Evolutionary conservation across 2,329 filamentous ascomycete species (phyloP).

Genomic region (Fusarium pseudoanthophilum): DNA sequence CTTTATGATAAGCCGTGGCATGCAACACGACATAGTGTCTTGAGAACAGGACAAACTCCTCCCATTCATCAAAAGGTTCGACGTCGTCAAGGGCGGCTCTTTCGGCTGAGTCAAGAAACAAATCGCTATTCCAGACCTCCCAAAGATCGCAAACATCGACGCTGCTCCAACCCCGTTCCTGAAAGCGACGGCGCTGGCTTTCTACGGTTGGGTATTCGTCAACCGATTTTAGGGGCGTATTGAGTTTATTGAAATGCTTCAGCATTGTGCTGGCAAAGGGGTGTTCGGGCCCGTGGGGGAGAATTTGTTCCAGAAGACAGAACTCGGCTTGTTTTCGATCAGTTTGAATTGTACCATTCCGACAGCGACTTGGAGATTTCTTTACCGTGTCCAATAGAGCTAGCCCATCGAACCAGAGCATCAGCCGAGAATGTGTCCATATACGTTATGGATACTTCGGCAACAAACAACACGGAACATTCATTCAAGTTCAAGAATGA

Average conservation of each 20-base stretch:
- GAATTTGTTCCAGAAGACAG: constrained; percentile 85
- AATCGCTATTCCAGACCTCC: constrained; percentile 80
- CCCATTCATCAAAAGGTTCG: constrained; percentile 95
- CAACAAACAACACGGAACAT: constrained; percentile 79
- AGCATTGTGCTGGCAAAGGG: constrained; percentile 92
- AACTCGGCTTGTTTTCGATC: constrained; percentile 67
- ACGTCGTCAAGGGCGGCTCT: constrained; percentile 72
- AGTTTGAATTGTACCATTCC: constrained; percentile 8
- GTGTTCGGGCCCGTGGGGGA: constrained; percentile 80
- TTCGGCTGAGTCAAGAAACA: constrained; percentile 70
- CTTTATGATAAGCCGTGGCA: constrained; percentile 54
- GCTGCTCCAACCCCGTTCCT: constrained; percentile 72
- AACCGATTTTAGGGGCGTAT: constrained; percentile 81
- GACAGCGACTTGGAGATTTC: constrained; percentile 39
- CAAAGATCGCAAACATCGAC: constrained; percentile 77
- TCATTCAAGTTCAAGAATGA: constrained; percentile 66
- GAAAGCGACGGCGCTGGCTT: constrained; percentile 77
- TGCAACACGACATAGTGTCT: constrained; percentile 85
- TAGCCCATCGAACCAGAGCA: constrained; percentile 81
- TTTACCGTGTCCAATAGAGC: constrained; percentile 73
- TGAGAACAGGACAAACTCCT: constrained; percentile 88
- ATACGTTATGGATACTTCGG: constrained; percentile 91
- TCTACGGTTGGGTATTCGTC: constrained; percentile 72
- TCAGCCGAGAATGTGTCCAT: constrained; percentile 82
- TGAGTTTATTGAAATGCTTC: constrained; percentile 81